Base-by-base conservation (phyloP, 805 yeast species). In the Debaryomyces castellii region DNA sequence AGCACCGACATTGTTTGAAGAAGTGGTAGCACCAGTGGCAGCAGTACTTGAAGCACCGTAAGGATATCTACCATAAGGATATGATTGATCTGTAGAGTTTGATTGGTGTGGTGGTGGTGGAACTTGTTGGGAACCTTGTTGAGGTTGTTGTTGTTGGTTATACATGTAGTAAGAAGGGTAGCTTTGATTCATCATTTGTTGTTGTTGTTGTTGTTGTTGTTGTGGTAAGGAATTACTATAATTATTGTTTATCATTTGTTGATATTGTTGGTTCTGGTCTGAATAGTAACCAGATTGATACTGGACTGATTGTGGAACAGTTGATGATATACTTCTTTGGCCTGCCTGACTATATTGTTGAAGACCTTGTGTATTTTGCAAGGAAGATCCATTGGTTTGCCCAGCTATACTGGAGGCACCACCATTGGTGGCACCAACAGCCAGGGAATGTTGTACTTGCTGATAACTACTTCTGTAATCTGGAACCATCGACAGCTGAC, bases 91-190 rank as follows among this genome's bases (percentile, higher is more conserved):
- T 20, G 40, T 25, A 32, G 40, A 27, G 24, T 41, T 40, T 10
- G 46, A 30, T 25, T 44, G 44, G 11, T 36, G 46, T 32, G 40
- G 49, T n/a, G 43, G 41, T n/a, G 36, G 49, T 9, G 43, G 41
- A 18, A 42, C 35, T 30, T 43, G 46, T 27, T 41, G 47, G 14
- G 39, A 16, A 2, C 27, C 34, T 36, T 34, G 47, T 36, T 32
- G 47, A 14, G 32, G 47, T 25, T 25, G 28, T 10, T 25, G 28
- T 17, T 41, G 54, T 43, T 51, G 55, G 34, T 47, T 52, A 34
- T 41, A 52, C 56, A 49, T 49, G 28, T 55, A 55, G 40, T 55
- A 51, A 9, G 57, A 52, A 7, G 53, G 51, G 40, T 55, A 55
- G 16, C 52, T 53, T 24, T 48, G 52, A 37, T 40, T 43, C 41